These are phyloP conservation scores for Mycocentrospora acerina DNA, from an alignment of 2,329 filamentous ascomycete genomes.

Conservation along the genomic window DNA sequence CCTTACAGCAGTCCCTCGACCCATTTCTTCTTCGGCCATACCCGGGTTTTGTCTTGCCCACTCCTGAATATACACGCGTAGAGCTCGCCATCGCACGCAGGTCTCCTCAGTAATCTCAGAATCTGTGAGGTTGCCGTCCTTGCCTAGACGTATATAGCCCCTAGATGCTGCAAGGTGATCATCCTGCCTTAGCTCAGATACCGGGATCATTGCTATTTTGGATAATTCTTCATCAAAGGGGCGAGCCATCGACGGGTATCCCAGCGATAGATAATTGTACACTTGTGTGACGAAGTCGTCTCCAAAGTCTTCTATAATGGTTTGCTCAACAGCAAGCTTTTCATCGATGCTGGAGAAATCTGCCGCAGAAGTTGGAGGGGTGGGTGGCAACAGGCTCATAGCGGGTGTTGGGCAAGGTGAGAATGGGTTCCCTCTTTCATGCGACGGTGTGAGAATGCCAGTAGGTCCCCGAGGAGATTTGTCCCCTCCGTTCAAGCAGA, in stretches of 20 bases:
- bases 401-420: slow-evolving; percentile 40
- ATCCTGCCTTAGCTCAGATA: slow-evolving; percentile 70
- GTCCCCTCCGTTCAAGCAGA: slow-evolving; percentile 54
- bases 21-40: slow-evolving; percentile 49
- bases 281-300: slow-evolving; percentile 91
- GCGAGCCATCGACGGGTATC: slow-evolving; percentile 82
- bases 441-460: slow-evolving; percentile 53
- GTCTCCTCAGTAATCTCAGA: slow-evolving; percentile 52
- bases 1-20: slow-evolving; percentile 48
- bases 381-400: slow-evolving; percentile 37
- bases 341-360: slow-evolving; percentile 46
- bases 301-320: slow-evolving; percentile 67
- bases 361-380: slow-evolving; percentile 38
- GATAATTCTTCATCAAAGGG: slow-evolving; percentile 82
- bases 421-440: slow-evolving; percentile 46
- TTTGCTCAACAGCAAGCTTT: slow-evolving; percentile 47
- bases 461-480: slow-evolving; percentile 46
- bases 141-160: slow-evolving; percentile 68
- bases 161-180: slow-evolving; percentile 65
- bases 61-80: slow-evolving; percentile 80
- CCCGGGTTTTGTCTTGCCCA: slow-evolving; percentile 87
- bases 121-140: slow-evolving; percentile 50
- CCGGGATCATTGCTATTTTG: slow-evolving; percentile 71
- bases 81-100: slow-evolving; percentile 79
- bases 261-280: slow-evolving; percentile 93